Base-by-base conservation (phyloP, 352 stramenopile species). In the Phytopythium mirpurense region DNA sequence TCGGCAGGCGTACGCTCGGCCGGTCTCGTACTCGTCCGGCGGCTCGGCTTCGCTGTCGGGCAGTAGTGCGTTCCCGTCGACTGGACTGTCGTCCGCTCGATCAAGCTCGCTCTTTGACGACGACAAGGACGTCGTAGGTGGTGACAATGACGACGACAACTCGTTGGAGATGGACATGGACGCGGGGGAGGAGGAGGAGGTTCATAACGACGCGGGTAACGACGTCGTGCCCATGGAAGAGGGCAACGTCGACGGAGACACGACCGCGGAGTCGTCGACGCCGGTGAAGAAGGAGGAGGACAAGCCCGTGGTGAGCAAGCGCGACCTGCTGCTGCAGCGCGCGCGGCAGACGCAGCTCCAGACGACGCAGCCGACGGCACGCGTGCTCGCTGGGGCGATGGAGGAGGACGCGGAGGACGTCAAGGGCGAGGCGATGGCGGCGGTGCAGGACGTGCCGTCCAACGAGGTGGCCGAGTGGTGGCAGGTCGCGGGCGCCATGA, bases 401-500 rank as follows among this genome's bases (percentile, higher is more conserved):
- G 63, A 77, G 18, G 51, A 69, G 15, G 44, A 68, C 23, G 41
- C 60, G 7, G 42, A 54, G 18, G 46, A 40, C 12, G 31, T 52
- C 31, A 52, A 52, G 29, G 11, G 29, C 42, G 42, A 48, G 24
- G 7, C 5, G 2, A 11, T 11, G 31, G 26, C 7, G 24, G 49
- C 60, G 2, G 51, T 79, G 44, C 63, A 54, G 3, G 67, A 85
- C 12, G 82, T 94, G 27, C 83, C 83, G 5, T 94, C 83, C 26
- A 94, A 94, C 60, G 79, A 94, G 81, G 83, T 94, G 2, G 70
- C 74, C 6, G 83, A 94, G 56, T 94, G 83, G 83, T 94, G 83
- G 83, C 56, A 86, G 24, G 74, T 77, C 27, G 70, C 68, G n/a
- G 64, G 60, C 11, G 51, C 51, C 0, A 65, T 63, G 26, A 31